These are phyloP conservation scores for Cymbopogon citratus DNA, from an alignment of 176 grass and related monocot species.

Conservation along the genomic window DNA sequence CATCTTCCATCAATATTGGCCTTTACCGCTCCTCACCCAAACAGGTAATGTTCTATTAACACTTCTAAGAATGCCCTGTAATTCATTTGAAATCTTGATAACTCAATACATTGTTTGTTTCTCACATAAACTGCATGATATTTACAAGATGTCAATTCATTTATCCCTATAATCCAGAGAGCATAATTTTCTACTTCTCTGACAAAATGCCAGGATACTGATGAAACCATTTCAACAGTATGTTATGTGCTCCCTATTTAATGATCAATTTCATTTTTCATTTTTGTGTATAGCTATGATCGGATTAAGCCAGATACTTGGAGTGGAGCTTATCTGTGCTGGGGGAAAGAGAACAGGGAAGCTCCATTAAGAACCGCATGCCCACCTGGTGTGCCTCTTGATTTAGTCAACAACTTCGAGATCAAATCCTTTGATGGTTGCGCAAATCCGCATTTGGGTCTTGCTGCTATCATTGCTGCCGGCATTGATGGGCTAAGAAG, in stretches of 20 bases:
- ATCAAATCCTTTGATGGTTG: slow-evolving; percentile 94
- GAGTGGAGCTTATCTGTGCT: slow-evolving; percentile 93
- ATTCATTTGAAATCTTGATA: slow-evolving; percentile 4
- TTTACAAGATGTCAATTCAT: background rate
- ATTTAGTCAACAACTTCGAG: slow-evolving; percentile 93
- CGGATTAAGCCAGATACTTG: slow-evolving; percentile 90
- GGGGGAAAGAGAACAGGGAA: slow-evolving; percentile 97
- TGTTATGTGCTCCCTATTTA: background rate
- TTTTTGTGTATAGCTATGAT: slow-evolving; percentile 56
- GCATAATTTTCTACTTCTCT: background rate
- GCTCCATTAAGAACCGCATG: slow-evolving; percentile 94
- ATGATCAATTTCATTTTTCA: background rate
- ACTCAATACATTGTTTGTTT: background rate
- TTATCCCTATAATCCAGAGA: background rate
- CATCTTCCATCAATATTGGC: slow-evolving; percentile 88
- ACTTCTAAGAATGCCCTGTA: background rate
- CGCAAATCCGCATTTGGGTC: slow-evolving; percentile 83
- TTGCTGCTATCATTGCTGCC: slow-evolving; percentile 65
- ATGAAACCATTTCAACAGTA: background rate
- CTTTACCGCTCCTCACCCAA: slow-evolving; percentile 88
- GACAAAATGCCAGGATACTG: background rate
- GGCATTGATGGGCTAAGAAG: slow-evolving; percentile 88
- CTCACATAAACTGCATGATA: background rate
- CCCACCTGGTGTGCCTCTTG: slow-evolving; percentile 77
- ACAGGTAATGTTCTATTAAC: slow-evolving; percentile 53